A percentile compares a stretch with the other conserved stretches of the same genome.
These are phyloP conservation scores for Fusarium torulosum DNA, from an alignment of 2,329 filamentous ascomycete species.

Conservation along the genomic window DNA sequence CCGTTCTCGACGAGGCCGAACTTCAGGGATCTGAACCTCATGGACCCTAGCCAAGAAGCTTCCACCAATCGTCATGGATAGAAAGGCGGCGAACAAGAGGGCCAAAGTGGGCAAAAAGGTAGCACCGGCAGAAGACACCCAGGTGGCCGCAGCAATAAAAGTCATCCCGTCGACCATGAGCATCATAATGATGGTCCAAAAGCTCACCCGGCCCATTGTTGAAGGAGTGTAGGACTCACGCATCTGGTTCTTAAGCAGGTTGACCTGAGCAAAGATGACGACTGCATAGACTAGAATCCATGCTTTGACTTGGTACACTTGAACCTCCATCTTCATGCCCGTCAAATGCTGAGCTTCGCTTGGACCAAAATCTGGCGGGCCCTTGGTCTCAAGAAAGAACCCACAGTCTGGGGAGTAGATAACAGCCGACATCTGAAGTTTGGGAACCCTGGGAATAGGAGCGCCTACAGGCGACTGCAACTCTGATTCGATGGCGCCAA, in stretches of 20 bases:
- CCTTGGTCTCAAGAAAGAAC: conserved; percentile 74
- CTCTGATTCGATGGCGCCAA: conserved; percentile 71
- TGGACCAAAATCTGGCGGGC: conserved; percentile 67
- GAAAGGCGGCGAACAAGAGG: conserved; percentile 63
- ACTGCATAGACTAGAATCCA: conserved; percentile 69
- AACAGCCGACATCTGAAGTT: conserved; percentile 71
- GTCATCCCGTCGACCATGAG: conserved; percentile 72
- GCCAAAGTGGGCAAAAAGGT: conserved; percentile 69
- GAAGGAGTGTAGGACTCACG: conserved; percentile 76
- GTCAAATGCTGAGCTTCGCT: conserved; percentile 67
- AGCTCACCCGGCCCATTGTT: conserved; percentile 74
- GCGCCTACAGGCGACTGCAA: conserved; percentile 71
- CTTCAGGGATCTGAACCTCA: conserved; percentile 68
- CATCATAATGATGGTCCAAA: conserved; percentile 72
- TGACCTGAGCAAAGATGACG: conserved; percentile 71
- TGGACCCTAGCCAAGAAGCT: conserved; percentile 72
- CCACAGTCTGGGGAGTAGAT: conserved; percentile 77
- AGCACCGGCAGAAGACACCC: conserved; percentile 67
- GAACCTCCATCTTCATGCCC: conserved; percentile 72
- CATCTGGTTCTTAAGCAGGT: conserved; percentile 73
- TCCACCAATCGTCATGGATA: conserved; percentile 69
- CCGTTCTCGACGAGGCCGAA: conserved; percentile 63
- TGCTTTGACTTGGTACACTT: conserved; percentile 67
- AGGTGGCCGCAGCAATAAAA: conserved; percentile 67
- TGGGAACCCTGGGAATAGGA: conserved; percentile 66